Conservation (phyloP, 1,284 basidiomycete species). For the Xerocomus nothofagi region DNA sequence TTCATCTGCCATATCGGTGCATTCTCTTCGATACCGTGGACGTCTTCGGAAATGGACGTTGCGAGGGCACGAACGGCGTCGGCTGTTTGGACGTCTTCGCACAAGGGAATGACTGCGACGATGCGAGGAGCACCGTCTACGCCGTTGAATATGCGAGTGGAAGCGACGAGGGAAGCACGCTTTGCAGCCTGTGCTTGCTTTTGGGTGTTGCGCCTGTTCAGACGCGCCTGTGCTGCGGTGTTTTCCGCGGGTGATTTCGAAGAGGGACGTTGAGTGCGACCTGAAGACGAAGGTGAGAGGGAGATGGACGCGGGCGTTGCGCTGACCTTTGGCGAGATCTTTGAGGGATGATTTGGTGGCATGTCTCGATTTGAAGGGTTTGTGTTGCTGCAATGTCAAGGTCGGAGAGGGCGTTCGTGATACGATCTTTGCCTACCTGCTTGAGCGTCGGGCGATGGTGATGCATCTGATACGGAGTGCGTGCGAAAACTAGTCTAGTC, state of each 20-base stretch:
- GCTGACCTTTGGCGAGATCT: constrained; percentile 78
- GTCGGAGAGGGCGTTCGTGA: not conserved
- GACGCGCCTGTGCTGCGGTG: constrained; percentile 55
- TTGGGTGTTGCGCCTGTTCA: constrained; percentile 75
- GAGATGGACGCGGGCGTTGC: no score
- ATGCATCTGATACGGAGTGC: no score
- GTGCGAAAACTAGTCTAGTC: no score
- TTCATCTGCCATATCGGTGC: constrained; percentile 59
- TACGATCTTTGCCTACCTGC: constrained; percentile 52
- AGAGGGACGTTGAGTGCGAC: constrained; percentile 53
- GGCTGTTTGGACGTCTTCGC: constrained; percentile 60
- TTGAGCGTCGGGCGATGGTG: constrained; percentile 84
- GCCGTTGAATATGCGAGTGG: constrained; percentile 74
- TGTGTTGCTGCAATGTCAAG: constrained; percentile 68
- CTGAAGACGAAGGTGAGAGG: constrained; percentile 37
- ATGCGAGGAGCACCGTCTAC: constrained; percentile 79
- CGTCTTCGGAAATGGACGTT: constrained; percentile 59
- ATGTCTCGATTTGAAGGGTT: constrained; percentile 88
- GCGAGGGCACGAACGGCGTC: constrained; percentile 62
- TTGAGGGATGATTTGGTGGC: constrained; percentile 81
- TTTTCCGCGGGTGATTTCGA: constrained; percentile 46
- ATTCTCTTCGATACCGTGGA: constrained; percentile 17
- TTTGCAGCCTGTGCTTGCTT: constrained; percentile 78
- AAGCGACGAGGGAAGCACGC: constrained; percentile 64
- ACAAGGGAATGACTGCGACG: constrained; percentile 77